Evolutionary conservation across 352 stramenopile genomes (phyloP).

Genomic region (Pythium myriotylum): DNA sequence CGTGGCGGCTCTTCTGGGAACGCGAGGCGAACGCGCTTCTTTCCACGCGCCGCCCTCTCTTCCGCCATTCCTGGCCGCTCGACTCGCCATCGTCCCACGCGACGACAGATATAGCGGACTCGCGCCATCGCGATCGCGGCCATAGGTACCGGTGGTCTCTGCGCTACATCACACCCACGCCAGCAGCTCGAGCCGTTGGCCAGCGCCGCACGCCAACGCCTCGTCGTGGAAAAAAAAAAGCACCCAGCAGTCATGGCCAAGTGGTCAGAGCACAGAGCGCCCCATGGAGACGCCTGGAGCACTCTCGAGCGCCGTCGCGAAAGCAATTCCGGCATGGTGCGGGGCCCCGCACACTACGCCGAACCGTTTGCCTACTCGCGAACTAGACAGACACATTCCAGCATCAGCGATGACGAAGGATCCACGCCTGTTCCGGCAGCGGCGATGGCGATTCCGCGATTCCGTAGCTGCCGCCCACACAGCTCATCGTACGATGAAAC

Average conservation of each 20-base stretch:
- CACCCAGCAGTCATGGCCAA: constrained; percentile 22
- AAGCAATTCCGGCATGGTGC: constrained; percentile 33
- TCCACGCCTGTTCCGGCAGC: constrained; percentile 23
- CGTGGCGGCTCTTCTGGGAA: constrained; percentile 9
- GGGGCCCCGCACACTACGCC: neutral
- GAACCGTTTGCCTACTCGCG: too few relatives aligned
- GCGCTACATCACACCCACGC: constrained; percentile 1
- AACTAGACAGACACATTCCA: neutral
- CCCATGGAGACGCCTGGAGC: constrained; percentile 18
- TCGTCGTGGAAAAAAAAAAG: too few relatives aligned
- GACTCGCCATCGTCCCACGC: neutral
- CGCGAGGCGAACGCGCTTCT: constrained; percentile 22
- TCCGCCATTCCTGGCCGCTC: constrained; percentile 1
- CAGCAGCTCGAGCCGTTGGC: too few relatives aligned
- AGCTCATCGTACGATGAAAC: constrained; percentile 27
- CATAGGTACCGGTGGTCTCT: neutral
- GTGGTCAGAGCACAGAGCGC: constrained; percentile 23
- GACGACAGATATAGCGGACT: constrained; percentile 5
- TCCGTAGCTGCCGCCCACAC: constrained; percentile 45
- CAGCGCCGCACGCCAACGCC: too few relatives aligned
- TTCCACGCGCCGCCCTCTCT: constrained; percentile 6
- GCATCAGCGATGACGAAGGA: constrained; percentile 27
- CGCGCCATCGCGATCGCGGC: neutral
- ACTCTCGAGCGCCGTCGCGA: constrained; percentile 26
- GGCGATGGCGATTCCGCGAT: constrained; percentile 43